Percentiles rank a stretch among this genome's conserved stretches.
Conservation (phyloP, 495 filamentous ascomycete genomes). For the Podospora pseudopauciseta region DNA sequence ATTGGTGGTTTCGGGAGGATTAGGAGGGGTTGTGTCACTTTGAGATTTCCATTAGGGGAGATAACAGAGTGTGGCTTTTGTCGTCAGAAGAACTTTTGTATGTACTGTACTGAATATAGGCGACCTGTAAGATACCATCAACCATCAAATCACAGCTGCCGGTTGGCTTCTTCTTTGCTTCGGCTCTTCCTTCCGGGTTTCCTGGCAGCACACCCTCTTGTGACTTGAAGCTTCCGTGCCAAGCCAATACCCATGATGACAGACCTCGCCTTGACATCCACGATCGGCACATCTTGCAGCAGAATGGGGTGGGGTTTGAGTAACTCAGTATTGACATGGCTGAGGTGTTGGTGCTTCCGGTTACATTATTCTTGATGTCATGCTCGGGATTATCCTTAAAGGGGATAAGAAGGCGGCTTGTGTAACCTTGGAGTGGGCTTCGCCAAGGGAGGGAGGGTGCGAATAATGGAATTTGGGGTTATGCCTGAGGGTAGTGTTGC, state of each 20-base stretch:
- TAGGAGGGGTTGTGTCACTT: not conserved
- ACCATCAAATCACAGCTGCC: not conserved
- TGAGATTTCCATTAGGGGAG: not conserved
- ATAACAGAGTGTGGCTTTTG: not conserved
- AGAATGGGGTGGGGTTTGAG: not conserved
- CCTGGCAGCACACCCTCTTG: not conserved
- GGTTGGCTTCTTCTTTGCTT: not conserved
- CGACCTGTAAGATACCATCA: not conserved
- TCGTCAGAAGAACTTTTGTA: not conserved
- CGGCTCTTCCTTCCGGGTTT: too few species aligned
- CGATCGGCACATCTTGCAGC: not conserved
- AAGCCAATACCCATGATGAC: not conserved
- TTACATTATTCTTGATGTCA: not conserved
- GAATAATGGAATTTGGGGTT: not conserved
- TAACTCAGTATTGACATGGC: not conserved
- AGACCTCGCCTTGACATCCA: not conserved
- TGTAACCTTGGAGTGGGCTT: not conserved
- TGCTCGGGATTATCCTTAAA: not conserved
- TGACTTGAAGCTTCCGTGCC: not conserved
- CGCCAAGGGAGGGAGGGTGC: not conserved
- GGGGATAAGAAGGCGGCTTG: not conserved
- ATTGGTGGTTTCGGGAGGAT: not conserved
- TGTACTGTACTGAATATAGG: not conserved
- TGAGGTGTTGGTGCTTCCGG: not conserved
- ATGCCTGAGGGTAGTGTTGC: not conserved